Base-by-base conservation (phyloP, 257 asterid genomes). In the Solanum rostratum region DNA sequence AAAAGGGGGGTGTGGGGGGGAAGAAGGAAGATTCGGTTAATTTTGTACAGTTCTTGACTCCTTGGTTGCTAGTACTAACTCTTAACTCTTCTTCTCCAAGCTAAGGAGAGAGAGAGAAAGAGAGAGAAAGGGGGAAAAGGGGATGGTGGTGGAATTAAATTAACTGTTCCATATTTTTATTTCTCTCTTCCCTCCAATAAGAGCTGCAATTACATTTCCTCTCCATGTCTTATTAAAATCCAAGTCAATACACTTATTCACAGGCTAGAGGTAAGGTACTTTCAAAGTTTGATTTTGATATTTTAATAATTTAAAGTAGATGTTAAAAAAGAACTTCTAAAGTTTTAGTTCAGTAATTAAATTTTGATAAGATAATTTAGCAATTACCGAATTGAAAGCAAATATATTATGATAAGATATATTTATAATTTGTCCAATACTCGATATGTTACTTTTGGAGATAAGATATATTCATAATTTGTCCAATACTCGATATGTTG, bases 81-180 rank as follows among this genome's bases (percentile, higher is more conserved):
- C 65, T 59, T 18, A 60, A 80, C 83, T 74, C 91, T 89, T 91
- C 88, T 85, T 89, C 85, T 85, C 45, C 85, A 89, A 90, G 91
- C 91, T 82, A 83, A 53, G 81, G 65, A 2, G 78, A 4, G 24
- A 66, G 74, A 66, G 49, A 62, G 3, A 22, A 1, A 29, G 39
- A 60, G 16, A 19, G 16, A 63, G 43, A 29, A n/a, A 19, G 16
- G 20, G 33, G 18, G 62, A 7, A 8, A 76, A 76, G 39, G 43
- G 81, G 45, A 76, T 45, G 82, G 27, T 49, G 82, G 45, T 76
- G 82, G 84, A 85, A 86, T 83, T 54, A 68, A 86, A 86, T 88
- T 81, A 52, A 84, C 85, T 86, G 82, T 70, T 81, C 57, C 45
- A 50, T 49, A 49, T 12, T 71, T 19, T 43, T 41, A 10, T 76